phyloP scores from a whole-genome alignment of 257 asterid species.

The Solanum ahanhuiri region DNA sequence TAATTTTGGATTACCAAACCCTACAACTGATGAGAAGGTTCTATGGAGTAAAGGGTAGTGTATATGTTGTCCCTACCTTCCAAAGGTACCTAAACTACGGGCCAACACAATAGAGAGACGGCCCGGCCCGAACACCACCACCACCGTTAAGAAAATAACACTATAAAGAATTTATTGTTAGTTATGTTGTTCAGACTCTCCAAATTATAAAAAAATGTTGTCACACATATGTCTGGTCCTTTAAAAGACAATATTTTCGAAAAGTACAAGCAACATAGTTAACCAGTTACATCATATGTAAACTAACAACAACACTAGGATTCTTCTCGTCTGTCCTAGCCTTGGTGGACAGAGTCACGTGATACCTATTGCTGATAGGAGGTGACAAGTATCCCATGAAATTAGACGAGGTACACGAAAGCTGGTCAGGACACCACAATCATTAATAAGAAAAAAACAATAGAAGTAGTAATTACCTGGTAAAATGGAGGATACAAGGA shows the following conservation, averaged over 20 bases:
- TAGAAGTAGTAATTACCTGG: slow-evolving; percentile 35
- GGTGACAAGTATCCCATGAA: neutral
- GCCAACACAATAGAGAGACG: neutral
- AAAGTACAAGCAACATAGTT: neutral
- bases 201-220: neutral
- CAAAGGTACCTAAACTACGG: neutral
- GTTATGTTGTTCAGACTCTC: neutral
- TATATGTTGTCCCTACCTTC: neutral
- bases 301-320: neutral
- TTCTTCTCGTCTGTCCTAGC: no score
- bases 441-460: no score
- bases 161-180: neutral
- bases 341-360: neutral
- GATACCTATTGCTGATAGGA: neutral
- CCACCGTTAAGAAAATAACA: neutral
- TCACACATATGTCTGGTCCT: no score
- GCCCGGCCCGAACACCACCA: neutral
- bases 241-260: neutral
- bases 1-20: neutral
- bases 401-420: neutral
- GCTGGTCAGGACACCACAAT: accelerated
- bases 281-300: neutral
- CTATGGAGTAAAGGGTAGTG: neutral
- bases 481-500: slow-evolving; percentile 76
- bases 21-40: neutral